These are phyloP conservation scores for Chernovozyma aurita DNA, from an alignment of 1,139 yeast genomes.

Conservation along the genomic window DNA sequence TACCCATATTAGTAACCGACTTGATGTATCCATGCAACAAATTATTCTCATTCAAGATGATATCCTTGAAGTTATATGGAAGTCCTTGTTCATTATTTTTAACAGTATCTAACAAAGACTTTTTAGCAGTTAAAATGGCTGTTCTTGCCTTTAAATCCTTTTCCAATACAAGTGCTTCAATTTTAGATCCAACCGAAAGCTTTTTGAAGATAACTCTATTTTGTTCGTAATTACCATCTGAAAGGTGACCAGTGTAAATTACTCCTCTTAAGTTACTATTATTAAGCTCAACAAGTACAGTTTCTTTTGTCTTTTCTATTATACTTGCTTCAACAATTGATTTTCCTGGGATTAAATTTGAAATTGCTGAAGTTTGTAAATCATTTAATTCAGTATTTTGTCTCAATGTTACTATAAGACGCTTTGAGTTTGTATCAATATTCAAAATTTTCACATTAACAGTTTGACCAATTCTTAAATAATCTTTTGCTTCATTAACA, in stretches of 20 bases:
- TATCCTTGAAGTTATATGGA: slow-evolving; percentile 59
- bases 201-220: slow-evolving; percentile 60
- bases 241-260: slow-evolving; percentile 67
- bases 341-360: slow-evolving; percentile 54
- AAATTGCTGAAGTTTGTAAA: slow-evolving; percentile 46
- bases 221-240: slow-evolving; percentile 72
- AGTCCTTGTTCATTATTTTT: slow-evolving; percentile 34
- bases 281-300: slow-evolving; percentile 61
- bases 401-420: slow-evolving; percentile 71
- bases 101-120: slow-evolving; percentile 65
- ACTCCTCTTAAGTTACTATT: slow-evolving; percentile 60
- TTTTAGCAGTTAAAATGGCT: slow-evolving; percentile 60
- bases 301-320: slow-evolving; percentile 71
- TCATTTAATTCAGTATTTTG: slow-evolving; percentile 52
- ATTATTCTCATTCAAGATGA: slow-evolving; percentile 42
- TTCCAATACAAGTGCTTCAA: slow-evolving; percentile 64
- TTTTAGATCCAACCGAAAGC: slow-evolving; percentile 52
- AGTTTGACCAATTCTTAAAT: slow-evolving; percentile 80
- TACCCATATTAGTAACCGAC: slow-evolving; percentile 72
- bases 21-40: slow-evolving; percentile 68
- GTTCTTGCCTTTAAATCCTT: slow-evolving; percentile 60
- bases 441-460: slow-evolving; percentile 63
- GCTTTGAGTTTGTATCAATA: slow-evolving; percentile 51
- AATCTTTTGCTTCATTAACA: slow-evolving; percentile 72
- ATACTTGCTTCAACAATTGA: slow-evolving; percentile 59